A percentile compares a stretch with the other conserved stretches of the same genome.
phyloP scores from a whole-genome alignment of 169 alveolate species.

The Neospora caninum region DNA sequence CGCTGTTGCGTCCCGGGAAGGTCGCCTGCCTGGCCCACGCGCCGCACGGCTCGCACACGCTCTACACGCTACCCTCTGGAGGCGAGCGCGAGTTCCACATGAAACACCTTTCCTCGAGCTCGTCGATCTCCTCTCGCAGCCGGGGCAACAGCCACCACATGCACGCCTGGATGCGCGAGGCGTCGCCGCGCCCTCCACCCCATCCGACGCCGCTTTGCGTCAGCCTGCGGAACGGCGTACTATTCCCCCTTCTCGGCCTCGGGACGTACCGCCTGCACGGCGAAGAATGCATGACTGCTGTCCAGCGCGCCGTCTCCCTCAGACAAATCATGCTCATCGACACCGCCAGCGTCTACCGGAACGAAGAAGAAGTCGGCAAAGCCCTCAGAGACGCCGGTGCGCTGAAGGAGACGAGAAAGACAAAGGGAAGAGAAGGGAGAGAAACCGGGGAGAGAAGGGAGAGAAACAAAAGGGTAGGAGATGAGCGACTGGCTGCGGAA shows the following conservation, averaged over 20 bases:
- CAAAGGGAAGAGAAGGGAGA: too few relatives aligned
- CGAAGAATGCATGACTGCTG: constrained; percentile 18
- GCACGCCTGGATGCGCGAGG: not conserved
- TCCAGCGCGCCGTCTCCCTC: not conserved
- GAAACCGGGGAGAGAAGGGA: too few relatives aligned
- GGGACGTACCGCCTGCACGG: constrained; percentile 64
- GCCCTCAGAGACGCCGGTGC: constrained; percentile 58
- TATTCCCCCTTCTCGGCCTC: constrained; percentile 54
- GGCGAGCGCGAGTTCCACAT: too few relatives aligned
- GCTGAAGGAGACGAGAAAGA: not conserved
- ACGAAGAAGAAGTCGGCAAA: constrained; percentile 59
- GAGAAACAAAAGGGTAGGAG: too few relatives aligned
- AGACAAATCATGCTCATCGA: constrained; percentile 45
- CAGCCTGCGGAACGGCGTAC: constrained; percentile 50
- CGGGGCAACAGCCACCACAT: not conserved
- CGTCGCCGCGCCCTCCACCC: not conserved
- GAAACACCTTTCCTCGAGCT: too few relatives aligned
- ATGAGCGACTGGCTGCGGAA: too few relatives aligned
- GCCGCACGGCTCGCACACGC: not conserved
- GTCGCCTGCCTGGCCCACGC: not conserved
- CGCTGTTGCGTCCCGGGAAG: not conserved
- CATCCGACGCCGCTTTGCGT: not conserved
- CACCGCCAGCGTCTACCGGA: constrained; percentile 58
- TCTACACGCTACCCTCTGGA: too few relatives aligned
- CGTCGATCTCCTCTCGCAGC: too few relatives aligned